phyloP scores from a whole-genome alignment of 2,329 filamentous ascomycete genomes.

The Fonsecaea nubica region DNA sequence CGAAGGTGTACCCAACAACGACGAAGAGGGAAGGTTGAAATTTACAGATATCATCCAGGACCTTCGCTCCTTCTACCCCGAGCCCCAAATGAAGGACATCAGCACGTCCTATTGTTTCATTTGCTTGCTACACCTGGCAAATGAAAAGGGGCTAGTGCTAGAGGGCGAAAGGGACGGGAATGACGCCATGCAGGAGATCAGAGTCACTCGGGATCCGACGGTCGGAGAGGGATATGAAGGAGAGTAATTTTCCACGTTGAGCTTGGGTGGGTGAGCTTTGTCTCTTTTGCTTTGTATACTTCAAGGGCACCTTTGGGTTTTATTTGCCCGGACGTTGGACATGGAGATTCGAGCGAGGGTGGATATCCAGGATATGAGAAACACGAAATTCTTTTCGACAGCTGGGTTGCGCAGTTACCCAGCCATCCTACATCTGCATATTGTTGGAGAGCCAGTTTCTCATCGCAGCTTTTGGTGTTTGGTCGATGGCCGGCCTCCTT shows the following conservation, averaged over 20 bases:
- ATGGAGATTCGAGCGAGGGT: neutral
- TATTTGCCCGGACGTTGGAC: neutral
- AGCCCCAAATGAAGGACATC: constrained; percentile 87
- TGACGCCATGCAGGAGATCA: constrained; percentile 52
- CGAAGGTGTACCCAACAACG: constrained; percentile 33
- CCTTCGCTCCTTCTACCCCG: constrained; percentile 83
- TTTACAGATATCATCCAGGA: constrained; percentile 94
- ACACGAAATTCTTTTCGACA: neutral
- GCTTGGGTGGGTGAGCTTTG: neutral
- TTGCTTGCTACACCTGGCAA: constrained; percentile 85
- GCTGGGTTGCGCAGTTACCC: neutral
- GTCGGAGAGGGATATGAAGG: constrained; percentile 42
- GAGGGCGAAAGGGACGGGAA: constrained; percentile 61
- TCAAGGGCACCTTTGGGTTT: neutral
- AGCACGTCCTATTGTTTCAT: constrained; percentile 95
- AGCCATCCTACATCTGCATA: neutral
- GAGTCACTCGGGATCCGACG: constrained; percentile 35
- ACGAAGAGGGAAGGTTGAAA: constrained; percentile 63
- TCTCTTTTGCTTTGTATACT: neutral
- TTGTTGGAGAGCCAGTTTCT: neutral
- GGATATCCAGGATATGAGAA: neutral
- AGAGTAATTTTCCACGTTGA: constrained; percentile 29
- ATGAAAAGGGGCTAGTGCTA: constrained; percentile 87
- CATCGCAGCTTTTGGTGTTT: no score
- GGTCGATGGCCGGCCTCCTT: no score